A percentile compares a stretch with the other conserved stretches of the same genome.
Evolutionary conservation across 331 rosid species (phyloP).

Genomic region (Pyrus hybrid): DNA sequence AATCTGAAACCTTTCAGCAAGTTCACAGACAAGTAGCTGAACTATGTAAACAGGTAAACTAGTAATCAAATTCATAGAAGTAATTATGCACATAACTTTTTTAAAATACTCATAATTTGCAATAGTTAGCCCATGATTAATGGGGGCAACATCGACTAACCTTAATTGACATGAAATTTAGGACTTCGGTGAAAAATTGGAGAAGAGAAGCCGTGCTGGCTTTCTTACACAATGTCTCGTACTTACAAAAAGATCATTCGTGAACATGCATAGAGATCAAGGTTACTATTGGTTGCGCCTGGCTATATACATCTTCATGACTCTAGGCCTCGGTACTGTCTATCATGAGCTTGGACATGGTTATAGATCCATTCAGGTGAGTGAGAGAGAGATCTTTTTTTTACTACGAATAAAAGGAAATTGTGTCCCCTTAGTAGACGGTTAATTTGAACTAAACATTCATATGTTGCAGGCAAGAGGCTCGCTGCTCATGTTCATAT

Average conservation of each 20-base stretch:
- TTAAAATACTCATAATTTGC: too few species aligned
- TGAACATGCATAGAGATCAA: conserved; percentile 57
- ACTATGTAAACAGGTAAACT: conserved; percentile 32
- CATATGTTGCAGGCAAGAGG: conserved; percentile 42
- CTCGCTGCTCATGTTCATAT: conserved; percentile 30
- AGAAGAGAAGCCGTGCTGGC: conserved; percentile 31
- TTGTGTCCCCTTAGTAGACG: too few species aligned
- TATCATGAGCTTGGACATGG: conserved; percentile 23
- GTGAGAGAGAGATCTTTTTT: neutral
- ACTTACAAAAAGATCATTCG: conserved; percentile 41
- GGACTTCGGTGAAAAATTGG: neutral
- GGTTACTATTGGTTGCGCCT: conserved; percentile 77
- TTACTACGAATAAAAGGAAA: too few species aligned
- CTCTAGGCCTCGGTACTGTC: conserved; percentile 38
- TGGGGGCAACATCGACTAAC: neutral
- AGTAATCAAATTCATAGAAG: too few species aligned
- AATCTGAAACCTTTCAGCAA: conserved; percentile 22
- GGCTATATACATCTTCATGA: conserved; percentile 24
- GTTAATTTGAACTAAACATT: too few species aligned
- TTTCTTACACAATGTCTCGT: conserved; percentile 37
- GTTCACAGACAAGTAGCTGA: conserved; percentile 29
- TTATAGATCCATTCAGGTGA: conserved; percentile 35
- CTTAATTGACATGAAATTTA: conserved; percentile 1
- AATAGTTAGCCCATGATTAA: too few species aligned
- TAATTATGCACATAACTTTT: neutral